Percentiles rank a stretch among this genome's conserved stretches.
phyloP scores from a whole-genome alignment of 495 filamentous ascomycete species.

The Darksidea phi region DNA sequence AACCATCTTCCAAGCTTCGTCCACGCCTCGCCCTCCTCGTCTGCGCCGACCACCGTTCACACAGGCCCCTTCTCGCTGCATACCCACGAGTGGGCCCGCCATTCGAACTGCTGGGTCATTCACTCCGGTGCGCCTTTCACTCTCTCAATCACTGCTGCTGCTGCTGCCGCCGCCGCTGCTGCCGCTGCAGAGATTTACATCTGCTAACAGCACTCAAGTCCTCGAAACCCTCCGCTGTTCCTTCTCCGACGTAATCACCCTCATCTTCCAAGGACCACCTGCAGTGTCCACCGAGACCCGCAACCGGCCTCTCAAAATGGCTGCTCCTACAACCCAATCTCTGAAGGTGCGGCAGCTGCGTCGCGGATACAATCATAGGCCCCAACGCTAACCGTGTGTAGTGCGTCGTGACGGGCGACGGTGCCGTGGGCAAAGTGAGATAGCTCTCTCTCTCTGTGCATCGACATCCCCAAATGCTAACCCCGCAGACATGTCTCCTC shows the following conservation, averaged over 20 bases:
- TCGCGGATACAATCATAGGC: background rate
- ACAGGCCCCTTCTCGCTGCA: slow-evolving; percentile 25
- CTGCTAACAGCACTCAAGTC: too few species aligned
- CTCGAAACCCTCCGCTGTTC: background rate
- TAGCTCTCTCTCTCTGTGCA: slow-evolving; percentile 27
- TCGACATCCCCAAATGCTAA: slow-evolving; percentile 3
- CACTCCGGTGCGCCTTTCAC: slow-evolving; percentile 4
- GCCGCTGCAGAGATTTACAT: too few species aligned
- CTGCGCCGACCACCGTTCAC: slow-evolving; percentile 28
- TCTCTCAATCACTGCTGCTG: background rate
- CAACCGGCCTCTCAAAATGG: slow-evolving; percentile 48
- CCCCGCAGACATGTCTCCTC: slow-evolving; percentile 85
- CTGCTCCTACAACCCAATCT: slow-evolving; percentile 68
- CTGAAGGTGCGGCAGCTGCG: slow-evolving; percentile 59
- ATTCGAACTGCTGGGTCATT: slow-evolving; percentile 5
- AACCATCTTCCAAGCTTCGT: slow-evolving; percentile 24
- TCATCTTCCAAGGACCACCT: slow-evolving; percentile 5
- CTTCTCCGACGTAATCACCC: background rate
- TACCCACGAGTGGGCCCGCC: slow-evolving; percentile 3
- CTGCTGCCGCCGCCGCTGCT: background rate
- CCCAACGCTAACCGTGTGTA: slow-evolving; percentile 42
- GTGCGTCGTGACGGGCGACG: slow-evolving; percentile 98
- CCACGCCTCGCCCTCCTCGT: slow-evolving; percentile 24
- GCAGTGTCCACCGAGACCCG: slow-evolving; percentile 2
- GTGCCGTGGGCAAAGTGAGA: slow-evolving; percentile 92